Evolutionary conservation across 108 stramenopile genomes (phyloP).

Genomic region (Chaetoceros muelleri): DNA sequence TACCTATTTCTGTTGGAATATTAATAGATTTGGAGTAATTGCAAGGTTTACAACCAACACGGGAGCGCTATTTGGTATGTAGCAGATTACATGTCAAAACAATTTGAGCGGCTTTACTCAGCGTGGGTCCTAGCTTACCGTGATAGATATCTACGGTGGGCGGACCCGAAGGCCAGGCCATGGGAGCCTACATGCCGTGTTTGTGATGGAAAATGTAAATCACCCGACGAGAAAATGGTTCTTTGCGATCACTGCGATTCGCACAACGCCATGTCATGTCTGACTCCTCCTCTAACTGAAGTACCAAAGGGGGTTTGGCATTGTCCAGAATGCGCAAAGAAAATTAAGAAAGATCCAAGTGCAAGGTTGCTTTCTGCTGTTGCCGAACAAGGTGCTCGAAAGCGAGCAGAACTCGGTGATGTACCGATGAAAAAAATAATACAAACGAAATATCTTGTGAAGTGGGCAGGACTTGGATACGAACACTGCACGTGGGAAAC

Average conservation of each 20-base stretch:
- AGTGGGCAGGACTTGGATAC: conserved; percentile 94
- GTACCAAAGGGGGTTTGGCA: conserved; percentile 76
- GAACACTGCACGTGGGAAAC: conserved; percentile 96
- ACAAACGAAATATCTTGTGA: conserved; percentile 86
- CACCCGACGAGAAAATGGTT: conserved; percentile 50
- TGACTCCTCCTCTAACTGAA: conserved; percentile 60
- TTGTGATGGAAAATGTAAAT: conserved; percentile 59
- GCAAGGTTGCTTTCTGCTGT: conserved; percentile 65
- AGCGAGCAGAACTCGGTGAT: conserved; percentile 71
- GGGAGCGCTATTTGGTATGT: conserved; percentile 87
- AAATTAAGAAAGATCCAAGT: conserved; percentile 43
- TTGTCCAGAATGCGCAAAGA: conserved; percentile 73
- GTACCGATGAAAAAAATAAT: conserved; percentile 64
- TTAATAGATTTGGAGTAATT: conserved; percentile 75
- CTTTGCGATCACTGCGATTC: conserved; percentile 91
- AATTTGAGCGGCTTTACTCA: conserved; percentile 82
- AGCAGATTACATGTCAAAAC: conserved; percentile 89
- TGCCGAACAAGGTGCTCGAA: conserved; percentile 64
- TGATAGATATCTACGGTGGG: conserved; percentile 79
- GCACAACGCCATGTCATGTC: conserved; percentile 54
- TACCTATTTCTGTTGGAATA: background rate
- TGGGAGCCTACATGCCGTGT: conserved; percentile 78
- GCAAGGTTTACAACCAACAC: conserved; percentile 85
- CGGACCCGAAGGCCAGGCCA: conserved; percentile 66
- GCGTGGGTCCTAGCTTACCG: conserved; percentile 86